Evolutionary conservation across 1,139 yeast species (phyloP), one percentile per base, ranked within the genome.

Genomic region (Pichia sp.): DNA sequence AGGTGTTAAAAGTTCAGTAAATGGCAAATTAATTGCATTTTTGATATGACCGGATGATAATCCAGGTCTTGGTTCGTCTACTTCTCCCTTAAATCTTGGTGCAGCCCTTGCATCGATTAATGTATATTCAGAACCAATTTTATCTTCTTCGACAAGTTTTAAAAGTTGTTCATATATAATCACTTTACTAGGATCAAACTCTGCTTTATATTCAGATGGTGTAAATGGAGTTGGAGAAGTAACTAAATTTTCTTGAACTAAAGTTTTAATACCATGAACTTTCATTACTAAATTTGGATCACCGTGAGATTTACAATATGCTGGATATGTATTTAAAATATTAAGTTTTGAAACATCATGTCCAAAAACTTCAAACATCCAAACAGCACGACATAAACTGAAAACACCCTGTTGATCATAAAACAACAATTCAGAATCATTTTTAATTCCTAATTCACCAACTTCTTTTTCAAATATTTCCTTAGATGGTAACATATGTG

Each of bases 1-100:
- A 4, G 70, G 64, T 28, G 70, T 69, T 27, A 87, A 67, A 1
- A 89, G 74, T 36, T 74, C 77, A 6, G 67, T 55, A 60, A 85
- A 89, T 9, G 97, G 96, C 38, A 89, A 66, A n/a, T 87, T 82
- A 37, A 74, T 70, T 0, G 95, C 75, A 6, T 87, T 83, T 2
- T 95, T 94, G 33, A 89, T 74, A 64, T 92, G 98, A 1, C 98
- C 98, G 2, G 95, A 81, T 6, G 90, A 68, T 42, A 90, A 67
- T 0, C 94, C 97, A 1, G 87, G 78, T 55, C 97, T 73, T 42
- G 97, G 96, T 64, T 92, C 98, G 1, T 92, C 87, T 4, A 74
- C 82, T 28, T 67, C 70, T 4, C 97, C 97, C 0, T 82, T 71
- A 62, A 82, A 90, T 51, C 97, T 71, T 7, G 74, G 84, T 12